A percentile compares a stretch with the other conserved stretches of the same genome.
These are phyloP conservation scores for Pyracantha coccinea DNA, from an alignment of 331 rosid species.

Conservation along the genomic window DNA sequence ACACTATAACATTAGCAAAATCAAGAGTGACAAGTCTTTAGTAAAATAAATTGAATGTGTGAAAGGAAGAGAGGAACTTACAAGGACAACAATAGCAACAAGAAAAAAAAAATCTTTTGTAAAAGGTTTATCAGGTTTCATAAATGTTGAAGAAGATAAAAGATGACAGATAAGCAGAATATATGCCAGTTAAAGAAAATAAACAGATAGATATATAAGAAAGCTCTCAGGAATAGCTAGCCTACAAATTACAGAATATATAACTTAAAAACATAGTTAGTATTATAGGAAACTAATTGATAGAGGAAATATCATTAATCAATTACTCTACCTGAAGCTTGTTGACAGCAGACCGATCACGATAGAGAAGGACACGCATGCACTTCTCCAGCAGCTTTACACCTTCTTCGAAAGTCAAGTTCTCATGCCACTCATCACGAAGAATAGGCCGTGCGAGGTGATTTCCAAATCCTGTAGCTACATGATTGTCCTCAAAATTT, in stretches of 20 bases:
- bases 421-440: conserved; percentile 86
- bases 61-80: not conserved
- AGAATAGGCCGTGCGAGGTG: conserved; percentile 93
- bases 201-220: not conserved
- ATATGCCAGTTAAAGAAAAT: not conserved
- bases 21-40: too few species aligned
- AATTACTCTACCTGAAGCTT: conserved; percentile 69
- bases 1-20: too few species aligned
- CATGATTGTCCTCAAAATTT: conserved; percentile 71
- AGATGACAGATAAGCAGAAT: not conserved
- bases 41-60: too few species aligned
- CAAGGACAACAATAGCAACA: not conserved
- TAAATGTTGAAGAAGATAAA: not conserved
- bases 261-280: not conserved
- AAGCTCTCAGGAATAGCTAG: not conserved
- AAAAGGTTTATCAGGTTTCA: not conserved
- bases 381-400: conserved; percentile 85
- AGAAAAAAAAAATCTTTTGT: not conserved
- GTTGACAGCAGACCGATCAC: conserved; percentile 91
- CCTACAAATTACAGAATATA: not conserved
- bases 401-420: conserved; percentile 75
- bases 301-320: not conserved
- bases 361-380: conserved; percentile 88
- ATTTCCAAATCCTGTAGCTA: conserved; percentile 84
- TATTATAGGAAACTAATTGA: not conserved